Evolutionary conservation across 2,329 filamentous ascomycete species (phyloP).

Genomic region (Fusarium devonianum): DNA sequence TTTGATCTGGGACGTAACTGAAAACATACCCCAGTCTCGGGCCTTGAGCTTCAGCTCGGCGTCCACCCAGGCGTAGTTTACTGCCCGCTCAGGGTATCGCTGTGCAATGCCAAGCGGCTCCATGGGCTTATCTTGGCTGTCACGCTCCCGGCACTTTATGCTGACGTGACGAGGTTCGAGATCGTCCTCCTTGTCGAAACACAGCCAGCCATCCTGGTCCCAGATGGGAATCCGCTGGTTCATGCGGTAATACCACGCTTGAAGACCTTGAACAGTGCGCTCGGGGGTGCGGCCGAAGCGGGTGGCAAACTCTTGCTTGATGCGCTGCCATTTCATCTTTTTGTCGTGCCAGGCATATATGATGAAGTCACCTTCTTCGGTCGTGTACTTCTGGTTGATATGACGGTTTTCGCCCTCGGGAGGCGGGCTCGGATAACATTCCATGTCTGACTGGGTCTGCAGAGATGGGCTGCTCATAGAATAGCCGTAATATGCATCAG

Average conservation of each 20-base stretch:
- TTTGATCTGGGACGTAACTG: neutral
- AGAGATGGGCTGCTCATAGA: constrained; percentile 35
- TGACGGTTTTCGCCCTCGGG: constrained; percentile 49
- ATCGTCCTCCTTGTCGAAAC: constrained; percentile 51
- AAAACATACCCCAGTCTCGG: constrained; percentile 51
- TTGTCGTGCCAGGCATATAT: constrained; percentile 55
- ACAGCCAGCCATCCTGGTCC: constrained; percentile 50
- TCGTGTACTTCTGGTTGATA: constrained; percentile 55
- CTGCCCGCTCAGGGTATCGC: constrained; percentile 57
- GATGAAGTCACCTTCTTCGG: constrained; percentile 54
- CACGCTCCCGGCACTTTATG: constrained; percentile 51
- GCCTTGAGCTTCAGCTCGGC: constrained; percentile 48
- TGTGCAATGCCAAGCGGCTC: constrained; percentile 50
- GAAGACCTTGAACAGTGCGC: constrained; percentile 51
- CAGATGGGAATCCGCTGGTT: constrained; percentile 52
- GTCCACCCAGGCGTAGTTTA: constrained; percentile 56
- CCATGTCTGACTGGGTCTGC: constrained; percentile 32
- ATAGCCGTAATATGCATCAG: constrained; percentile 37
- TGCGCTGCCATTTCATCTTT: constrained; percentile 52
- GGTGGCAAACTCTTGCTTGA: constrained; percentile 50
- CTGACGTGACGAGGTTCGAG: constrained; percentile 48
- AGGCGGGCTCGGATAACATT: constrained; percentile 47
- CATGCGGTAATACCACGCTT: constrained; percentile 55
- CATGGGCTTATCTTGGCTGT: constrained; percentile 47
- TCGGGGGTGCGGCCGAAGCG: constrained; percentile 49